Evolutionary conservation across 441 rosid genomes (phyloP).

Genomic region (Pelargonium citronellum): DNA sequence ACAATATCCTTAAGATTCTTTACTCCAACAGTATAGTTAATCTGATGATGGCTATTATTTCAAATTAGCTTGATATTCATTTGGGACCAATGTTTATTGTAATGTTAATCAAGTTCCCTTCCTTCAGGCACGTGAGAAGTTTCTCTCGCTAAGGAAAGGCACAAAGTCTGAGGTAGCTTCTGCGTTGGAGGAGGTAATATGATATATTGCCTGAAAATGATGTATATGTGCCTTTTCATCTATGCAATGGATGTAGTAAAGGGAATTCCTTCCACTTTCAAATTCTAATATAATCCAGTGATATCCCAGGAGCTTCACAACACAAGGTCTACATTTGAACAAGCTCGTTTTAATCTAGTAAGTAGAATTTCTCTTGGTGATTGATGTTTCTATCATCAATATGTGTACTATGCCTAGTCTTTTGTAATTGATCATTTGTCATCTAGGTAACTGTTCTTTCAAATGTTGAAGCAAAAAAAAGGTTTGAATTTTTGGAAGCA

Average conservation of each 20-base stretch:
- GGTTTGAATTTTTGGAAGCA: slow-evolving; percentile 85
- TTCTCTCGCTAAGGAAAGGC: slow-evolving; percentile 90
- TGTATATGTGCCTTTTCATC: slow-evolving; percentile 12
- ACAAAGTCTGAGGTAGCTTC: slow-evolving; percentile 70
- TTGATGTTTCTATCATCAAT: slow-evolving; percentile 9
- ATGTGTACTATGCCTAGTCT: slow-evolving; percentile 8
- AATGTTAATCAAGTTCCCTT: neutral
- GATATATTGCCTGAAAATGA: slow-evolving; percentile 15
- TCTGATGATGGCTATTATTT: neutral
- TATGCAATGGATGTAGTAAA: slow-evolving; percentile 10
- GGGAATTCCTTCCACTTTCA: slow-evolving; percentile 17
- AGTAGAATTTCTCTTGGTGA: slow-evolving; percentile 8
- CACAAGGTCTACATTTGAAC: slow-evolving; percentile 76
- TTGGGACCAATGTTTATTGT: neutral
- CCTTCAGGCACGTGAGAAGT: slow-evolving; percentile 89
- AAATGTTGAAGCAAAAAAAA: slow-evolving; percentile 77
- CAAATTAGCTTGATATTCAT: slow-evolving; percentile 1
- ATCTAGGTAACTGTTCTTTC: slow-evolving; percentile 72
- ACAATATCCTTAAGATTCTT: too few species aligned
- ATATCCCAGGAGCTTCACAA: slow-evolving; percentile 68
- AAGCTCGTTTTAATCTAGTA: slow-evolving; percentile 82
- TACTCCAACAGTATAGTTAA: neutral
- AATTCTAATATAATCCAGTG: slow-evolving; percentile 47
- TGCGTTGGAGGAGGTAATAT: slow-evolving; percentile 73
- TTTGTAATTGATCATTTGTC: neutral